These are phyloP conservation scores for Ceratobasidium sp. DNA, from an alignment of 1,284 basidiomycete genomes.

Conservation along the genomic window DNA sequence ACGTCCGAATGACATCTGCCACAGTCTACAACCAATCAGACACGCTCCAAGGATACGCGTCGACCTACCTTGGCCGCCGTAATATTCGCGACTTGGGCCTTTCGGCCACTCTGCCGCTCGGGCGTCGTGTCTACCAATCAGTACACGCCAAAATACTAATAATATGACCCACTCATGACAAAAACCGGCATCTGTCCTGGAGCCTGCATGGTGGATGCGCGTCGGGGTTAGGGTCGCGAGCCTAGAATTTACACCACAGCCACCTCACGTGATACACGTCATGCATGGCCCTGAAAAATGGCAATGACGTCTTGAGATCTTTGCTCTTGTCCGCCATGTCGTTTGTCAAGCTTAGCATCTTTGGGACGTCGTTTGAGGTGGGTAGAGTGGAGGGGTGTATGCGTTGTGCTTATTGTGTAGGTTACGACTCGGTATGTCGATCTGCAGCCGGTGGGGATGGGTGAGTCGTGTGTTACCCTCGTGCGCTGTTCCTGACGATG, in stretches of 20 bases:
- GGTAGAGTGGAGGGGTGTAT: constrained; percentile 38
- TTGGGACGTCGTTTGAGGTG: constrained; percentile 94
- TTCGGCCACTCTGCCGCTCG: constrained; percentile 90
- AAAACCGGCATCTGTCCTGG: constrained; percentile 71
- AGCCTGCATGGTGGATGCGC: constrained; percentile 36
- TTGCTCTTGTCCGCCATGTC: constrained; percentile 60
- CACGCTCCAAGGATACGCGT: background rate
- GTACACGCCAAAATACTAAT: background rate
- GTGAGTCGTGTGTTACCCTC: constrained; percentile 55
- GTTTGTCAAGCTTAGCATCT: constrained; percentile 98
- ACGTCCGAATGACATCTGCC: constrained; percentile 98
- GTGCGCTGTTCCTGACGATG: constrained; percentile 17
- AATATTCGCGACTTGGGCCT: constrained; percentile 97
- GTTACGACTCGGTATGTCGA: constrained; percentile 99
- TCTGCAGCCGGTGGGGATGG: constrained; percentile 99
- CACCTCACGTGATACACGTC: constrained; percentile 26
- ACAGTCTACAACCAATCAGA: constrained; percentile 70
- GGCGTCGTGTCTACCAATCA: constrained; percentile 79
- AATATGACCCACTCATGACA: constrained; percentile 65
- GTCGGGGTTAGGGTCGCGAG: constrained; percentile 33
- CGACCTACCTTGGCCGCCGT: constrained; percentile 87
- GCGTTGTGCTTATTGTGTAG: constrained; percentile 52
- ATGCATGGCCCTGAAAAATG: background rate
- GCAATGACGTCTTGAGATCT: constrained; percentile 21
- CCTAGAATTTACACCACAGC: no score